Conservation (phyloP, 2,329 filamentous ascomycete species). For the Ophiocordyceps robertsii region DNA sequence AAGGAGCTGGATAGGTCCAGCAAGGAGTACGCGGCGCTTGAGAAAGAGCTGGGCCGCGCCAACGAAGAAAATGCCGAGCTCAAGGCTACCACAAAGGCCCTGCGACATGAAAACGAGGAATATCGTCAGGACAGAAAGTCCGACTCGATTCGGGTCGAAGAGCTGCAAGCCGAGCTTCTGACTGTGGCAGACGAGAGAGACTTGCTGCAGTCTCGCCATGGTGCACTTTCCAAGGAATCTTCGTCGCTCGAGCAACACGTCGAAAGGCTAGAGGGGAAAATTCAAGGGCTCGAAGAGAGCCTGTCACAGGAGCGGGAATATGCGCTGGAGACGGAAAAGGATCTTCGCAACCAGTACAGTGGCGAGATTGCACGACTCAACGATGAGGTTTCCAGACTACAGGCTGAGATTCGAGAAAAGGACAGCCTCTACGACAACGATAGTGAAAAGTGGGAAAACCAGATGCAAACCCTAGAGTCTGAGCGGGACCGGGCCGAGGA, state of each 20-base stretch:
- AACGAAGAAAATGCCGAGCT: conserved; percentile 32
- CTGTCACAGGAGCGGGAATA: conserved; percentile 42
- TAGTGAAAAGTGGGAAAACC: conserved; percentile 58
- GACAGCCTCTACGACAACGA: conserved; percentile 59
- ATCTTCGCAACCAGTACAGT: conserved; percentile 32
- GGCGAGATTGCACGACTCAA: conserved; percentile 37
- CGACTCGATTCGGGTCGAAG: conserved; percentile 36
- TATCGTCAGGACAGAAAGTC: conserved; percentile 16
- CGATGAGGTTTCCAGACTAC: conserved; percentile 47
- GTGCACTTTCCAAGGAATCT: conserved; percentile 53
- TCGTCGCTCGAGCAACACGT: conserved; percentile 53
- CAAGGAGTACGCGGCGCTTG: conserved; percentile 34
- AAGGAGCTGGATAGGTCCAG: conserved; percentile 45
- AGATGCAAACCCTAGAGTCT: conserved; percentile 47
- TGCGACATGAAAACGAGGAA: conserved; percentile 18
- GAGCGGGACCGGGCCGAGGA: conserved; percentile 56
- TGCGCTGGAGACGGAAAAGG: conserved; percentile 45
- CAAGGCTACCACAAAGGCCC: conserved; percentile 27
- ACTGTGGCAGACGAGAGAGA: conserved; percentile 52
- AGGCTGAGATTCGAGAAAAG: conserved; percentile 53
- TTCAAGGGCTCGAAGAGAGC: conserved; percentile 32
- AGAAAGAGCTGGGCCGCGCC: conserved; percentile 34
- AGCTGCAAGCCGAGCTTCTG: conserved; percentile 46
- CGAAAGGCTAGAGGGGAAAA: conserved; percentile 29
- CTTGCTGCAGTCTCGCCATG: conserved; percentile 54